These are phyloP conservation scores for Microcyclosporella mali DNA, from an alignment of 2,329 filamentous ascomycete species.

Conservation along the genomic window DNA sequence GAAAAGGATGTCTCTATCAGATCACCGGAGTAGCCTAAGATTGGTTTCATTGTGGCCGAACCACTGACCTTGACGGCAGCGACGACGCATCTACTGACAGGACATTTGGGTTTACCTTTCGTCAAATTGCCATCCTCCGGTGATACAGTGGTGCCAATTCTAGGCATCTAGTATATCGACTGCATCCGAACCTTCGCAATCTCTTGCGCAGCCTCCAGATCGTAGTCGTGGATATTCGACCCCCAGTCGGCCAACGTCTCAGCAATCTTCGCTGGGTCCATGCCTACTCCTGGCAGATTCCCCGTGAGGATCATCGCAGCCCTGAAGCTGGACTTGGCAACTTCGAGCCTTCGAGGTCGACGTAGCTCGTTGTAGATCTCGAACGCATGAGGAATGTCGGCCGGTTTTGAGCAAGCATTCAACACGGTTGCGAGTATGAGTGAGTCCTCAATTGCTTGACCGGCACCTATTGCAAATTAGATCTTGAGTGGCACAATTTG, in stretches of 20 bases:
- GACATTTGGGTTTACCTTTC: too few species aligned
- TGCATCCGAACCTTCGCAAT: too few species aligned
- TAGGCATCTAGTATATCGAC: too few species aligned
- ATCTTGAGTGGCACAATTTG: too few species aligned
- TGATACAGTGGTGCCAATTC: too few species aligned
- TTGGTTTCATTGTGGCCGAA: too few species aligned
- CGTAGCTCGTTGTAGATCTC: conserved; percentile 10
- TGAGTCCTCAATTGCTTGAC: conserved; percentile 18
- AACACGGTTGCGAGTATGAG: conserved; percentile 36
- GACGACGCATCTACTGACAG: too few species aligned
- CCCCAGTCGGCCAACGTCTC: neutral
- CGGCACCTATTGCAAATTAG: conserved; percentile 3
- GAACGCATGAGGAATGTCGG: conserved; percentile 33
- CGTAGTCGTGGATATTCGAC: neutral
- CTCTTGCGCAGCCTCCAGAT: too few species aligned
- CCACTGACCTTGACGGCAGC: too few species aligned
- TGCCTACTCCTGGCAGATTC: neutral
- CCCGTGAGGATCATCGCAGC: conserved; percentile 3
- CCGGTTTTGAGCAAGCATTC: conserved; percentile 31
- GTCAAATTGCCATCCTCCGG: too few species aligned
- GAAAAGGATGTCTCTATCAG: too few species aligned
- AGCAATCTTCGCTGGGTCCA: conserved; percentile 1
- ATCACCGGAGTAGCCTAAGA: too few species aligned
- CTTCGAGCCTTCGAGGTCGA: conserved; percentile 5
- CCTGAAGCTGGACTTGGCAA: conserved; percentile 5